These are phyloP conservation scores for Papiliotrema laurentii DNA, from an alignment of 1,284 basidiomycete genomes.

Conservation along the genomic window DNA sequence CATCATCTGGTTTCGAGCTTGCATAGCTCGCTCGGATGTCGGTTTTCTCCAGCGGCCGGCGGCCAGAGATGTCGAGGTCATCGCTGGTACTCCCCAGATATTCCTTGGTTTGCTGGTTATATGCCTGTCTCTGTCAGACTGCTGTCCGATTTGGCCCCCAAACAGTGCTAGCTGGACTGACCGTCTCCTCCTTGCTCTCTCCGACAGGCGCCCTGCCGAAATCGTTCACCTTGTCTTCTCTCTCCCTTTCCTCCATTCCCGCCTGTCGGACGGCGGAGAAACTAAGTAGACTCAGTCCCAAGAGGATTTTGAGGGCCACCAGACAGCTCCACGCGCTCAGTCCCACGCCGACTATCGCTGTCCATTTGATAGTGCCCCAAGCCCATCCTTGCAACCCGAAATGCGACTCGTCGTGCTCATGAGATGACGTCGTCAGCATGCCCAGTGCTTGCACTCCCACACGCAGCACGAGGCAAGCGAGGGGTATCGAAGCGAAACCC, in stretches of 20 bases:
- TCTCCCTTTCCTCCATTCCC: slow-evolving; percentile 69
- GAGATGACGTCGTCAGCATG: slow-evolving; percentile 55
- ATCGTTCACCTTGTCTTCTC: slow-evolving; percentile 71
- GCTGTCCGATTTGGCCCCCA: background rate
- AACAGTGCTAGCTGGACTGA: slow-evolving; percentile 50
- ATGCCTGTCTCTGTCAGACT: slow-evolving; percentile 53
- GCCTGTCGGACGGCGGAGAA: slow-evolving; percentile 70
- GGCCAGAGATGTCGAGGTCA: slow-evolving; percentile 56
- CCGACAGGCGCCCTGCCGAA: slow-evolving; percentile 81
- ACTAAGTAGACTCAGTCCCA: slow-evolving; percentile 78
- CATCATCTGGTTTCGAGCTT: no score
- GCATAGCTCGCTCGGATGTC: no score
- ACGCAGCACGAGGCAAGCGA: slow-evolving; percentile 85
- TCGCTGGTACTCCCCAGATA: slow-evolving; percentile 65
- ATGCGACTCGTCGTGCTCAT: slow-evolving; percentile 36
- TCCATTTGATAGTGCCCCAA: slow-evolving; percentile 56
- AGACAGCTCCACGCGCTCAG: slow-evolving; percentile 75
- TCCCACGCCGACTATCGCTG: slow-evolving; percentile 58
- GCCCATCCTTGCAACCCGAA: slow-evolving; percentile 32
- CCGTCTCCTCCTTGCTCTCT: slow-evolving; percentile 77
- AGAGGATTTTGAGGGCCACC: slow-evolving; percentile 78
- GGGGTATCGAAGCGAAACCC: slow-evolving; percentile 87
- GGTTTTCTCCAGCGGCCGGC: no score
- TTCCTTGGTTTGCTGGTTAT: slow-evolving; percentile 71
- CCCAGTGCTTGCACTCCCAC: slow-evolving; percentile 73